A percentile compares a stretch with the other conserved stretches of the same genome.
These are phyloP conservation scores for Debaryomyces psychrophilus DNA, from an alignment of 1,139 yeast genomes.

Conservation along the genomic window DNA sequence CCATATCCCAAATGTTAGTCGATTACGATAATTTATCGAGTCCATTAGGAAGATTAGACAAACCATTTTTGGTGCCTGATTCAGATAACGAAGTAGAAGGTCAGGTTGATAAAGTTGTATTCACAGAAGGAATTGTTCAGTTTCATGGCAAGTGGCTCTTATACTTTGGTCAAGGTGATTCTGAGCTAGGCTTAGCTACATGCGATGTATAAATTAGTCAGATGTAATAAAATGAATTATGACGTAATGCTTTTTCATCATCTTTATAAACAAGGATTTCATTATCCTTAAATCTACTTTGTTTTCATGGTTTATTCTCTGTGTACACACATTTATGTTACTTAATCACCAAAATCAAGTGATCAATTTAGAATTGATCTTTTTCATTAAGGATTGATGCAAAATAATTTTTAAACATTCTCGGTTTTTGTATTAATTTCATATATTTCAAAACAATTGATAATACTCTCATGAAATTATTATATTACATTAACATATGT, in stretches of 20 bases:
- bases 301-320: too few relatives aligned
- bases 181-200: slow-evolving; percentile 48
- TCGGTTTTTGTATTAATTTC: too few relatives aligned
- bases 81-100: slow-evolving; percentile 42
- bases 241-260: not conserved
- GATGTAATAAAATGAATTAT: not conserved
- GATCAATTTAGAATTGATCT: too few relatives aligned
- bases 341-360: too few relatives aligned
- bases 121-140: slow-evolving; percentile 50
- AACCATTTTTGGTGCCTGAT: slow-evolving; percentile 42
- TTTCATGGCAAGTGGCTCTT: slow-evolving; percentile 47
- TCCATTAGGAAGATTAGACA: slow-evolving; percentile 44
- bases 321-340: too few relatives aligned
- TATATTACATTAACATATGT: too few relatives aligned
- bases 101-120: slow-evolving; percentile 48
- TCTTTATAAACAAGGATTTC: too few relatives aligned
- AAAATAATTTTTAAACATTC: too few relatives aligned
- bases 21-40: slow-evolving; percentile 45
- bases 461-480: too few relatives aligned
- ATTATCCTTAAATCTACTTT: too few relatives aligned
- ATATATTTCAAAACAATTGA: too few relatives aligned
- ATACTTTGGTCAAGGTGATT: slow-evolving; percentile 50
- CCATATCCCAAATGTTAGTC: slow-evolving; percentile 46
- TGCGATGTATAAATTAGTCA: slow-evolving; percentile 20
- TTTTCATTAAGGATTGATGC: too few relatives aligned